A percentile compares a stretch with the other conserved stretches of the same genome.
These are phyloP conservation scores for Geotrichum cucujoidarum DNA, from an alignment of 1,139 yeast genomes.

Conservation along the genomic window DNA sequence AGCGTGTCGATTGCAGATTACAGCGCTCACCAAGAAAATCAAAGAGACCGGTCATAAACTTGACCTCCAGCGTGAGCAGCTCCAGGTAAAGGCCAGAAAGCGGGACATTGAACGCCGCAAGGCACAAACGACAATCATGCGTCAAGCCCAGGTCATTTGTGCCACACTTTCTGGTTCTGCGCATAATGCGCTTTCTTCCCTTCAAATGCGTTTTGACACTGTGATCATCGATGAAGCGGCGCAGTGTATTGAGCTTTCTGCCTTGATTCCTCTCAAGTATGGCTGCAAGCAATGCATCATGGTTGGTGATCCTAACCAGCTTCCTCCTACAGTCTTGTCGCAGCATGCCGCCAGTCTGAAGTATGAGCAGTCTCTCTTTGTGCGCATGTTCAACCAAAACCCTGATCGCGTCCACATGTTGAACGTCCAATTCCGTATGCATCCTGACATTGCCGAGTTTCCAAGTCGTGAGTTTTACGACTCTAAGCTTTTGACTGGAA, in stretches of 20 bases:
- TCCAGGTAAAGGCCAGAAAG: conserved; percentile 48
- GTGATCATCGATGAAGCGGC: conserved; percentile 98
- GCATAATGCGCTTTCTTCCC: conserved; percentile 71
- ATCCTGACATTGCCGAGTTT: conserved; percentile 80
- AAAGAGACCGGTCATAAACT: conserved; percentile 65
- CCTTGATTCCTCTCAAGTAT: conserved; percentile 86
- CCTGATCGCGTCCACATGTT: conserved; percentile 64
- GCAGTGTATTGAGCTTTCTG: conserved; percentile 91
- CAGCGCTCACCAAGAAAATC: conserved; percentile 54
- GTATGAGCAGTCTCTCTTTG: conserved; percentile 91
- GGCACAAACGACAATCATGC: conserved; percentile 65
- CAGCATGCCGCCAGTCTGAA: conserved; percentile 73
- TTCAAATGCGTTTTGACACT: conserved; percentile 80
- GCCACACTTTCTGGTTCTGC: conserved; percentile 94
- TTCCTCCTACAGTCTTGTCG: conserved; percentile 97
- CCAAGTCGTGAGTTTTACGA: conserved; percentile 82
- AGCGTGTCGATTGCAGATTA: conserved; percentile 30
- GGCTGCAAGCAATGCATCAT: conserved; percentile 88
- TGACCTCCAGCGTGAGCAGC: conserved; percentile 70
- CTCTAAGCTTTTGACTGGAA: conserved; percentile 70
- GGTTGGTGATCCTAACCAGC: conserved; percentile 99
- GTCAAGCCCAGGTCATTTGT: conserved; percentile 83
- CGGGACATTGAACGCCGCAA: conserved; percentile 75
- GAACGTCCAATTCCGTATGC: conserved; percentile 98
- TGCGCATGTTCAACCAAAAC: conserved; percentile 76